A percentile compares a stretch with the other conserved stretches of the same genome.
phyloP scores from a whole-genome alignment of 2,329 filamentous ascomycete genomes.

The Pseudonectria foliicola region DNA sequence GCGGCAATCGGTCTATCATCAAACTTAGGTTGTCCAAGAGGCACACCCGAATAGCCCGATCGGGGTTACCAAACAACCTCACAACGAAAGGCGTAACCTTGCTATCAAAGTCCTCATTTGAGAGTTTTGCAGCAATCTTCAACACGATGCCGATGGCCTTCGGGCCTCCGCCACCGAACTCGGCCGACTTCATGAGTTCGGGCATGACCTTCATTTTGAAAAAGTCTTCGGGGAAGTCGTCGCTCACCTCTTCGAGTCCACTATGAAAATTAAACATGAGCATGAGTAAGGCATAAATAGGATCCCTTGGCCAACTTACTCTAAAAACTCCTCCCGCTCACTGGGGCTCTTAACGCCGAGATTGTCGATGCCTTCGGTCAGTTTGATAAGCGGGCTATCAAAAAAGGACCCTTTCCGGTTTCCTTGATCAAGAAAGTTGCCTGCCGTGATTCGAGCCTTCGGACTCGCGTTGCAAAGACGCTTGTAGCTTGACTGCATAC shows the following conservation, averaged over 20 bases:
- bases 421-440: slow-evolving; percentile 85
- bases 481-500: slow-evolving; percentile 88
- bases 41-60: slow-evolving; percentile 85
- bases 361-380: slow-evolving; percentile 89
- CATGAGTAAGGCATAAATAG: slow-evolving; percentile 14
- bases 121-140: slow-evolving; percentile 82
- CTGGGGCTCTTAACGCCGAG: slow-evolving; percentile 78
- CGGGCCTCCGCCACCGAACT: slow-evolving; percentile 91
- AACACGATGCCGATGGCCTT: slow-evolving; percentile 84
- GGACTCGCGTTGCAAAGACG: slow-evolving; percentile 82
- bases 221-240: slow-evolving; percentile 96
- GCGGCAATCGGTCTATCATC: slow-evolving; percentile 86
- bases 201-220: slow-evolving; percentile 96
- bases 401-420: slow-evolving; percentile 79
- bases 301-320: slow-evolving; percentile 32
- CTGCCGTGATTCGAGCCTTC: slow-evolving; percentile 76
- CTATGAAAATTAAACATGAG: slow-evolving; percentile 32
- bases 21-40: slow-evolving; percentile 78
- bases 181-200: slow-evolving; percentile 95
- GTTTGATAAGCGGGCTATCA: slow-evolving; percentile 81
- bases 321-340: slow-evolving; percentile 79
- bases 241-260: slow-evolving; percentile 76
- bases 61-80: slow-evolving; percentile 81
- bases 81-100: slow-evolving; percentile 82
- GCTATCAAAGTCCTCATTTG: slow-evolving; percentile 81